These are phyloP conservation scores for Clathrus columnatus DNA, from an alignment of 768 basidiomycete genomes.

Conservation along the genomic window DNA sequence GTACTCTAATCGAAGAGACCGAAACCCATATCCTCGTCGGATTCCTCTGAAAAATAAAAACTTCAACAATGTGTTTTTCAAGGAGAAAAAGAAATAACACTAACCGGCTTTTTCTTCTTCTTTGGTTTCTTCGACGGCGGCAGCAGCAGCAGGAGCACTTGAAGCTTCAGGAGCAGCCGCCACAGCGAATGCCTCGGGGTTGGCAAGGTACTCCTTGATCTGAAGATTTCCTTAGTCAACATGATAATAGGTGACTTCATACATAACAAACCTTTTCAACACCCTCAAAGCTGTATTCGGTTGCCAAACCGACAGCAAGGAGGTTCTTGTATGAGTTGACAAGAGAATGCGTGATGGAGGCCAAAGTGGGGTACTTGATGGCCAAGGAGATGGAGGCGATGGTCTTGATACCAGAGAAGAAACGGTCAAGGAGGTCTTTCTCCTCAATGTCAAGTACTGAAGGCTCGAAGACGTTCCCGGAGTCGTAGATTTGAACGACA, in stretches of 20 bases:
- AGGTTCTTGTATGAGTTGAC: constrained; percentile 99
- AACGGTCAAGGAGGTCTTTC: constrained; percentile 81
- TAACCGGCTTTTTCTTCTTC: constrained; percentile 56
- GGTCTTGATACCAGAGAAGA: constrained; percentile 89
- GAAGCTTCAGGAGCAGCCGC: constrained; percentile 58
- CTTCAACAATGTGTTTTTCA: background rate
- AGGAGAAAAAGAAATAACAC: constrained; percentile 9
- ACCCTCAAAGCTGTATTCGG: constrained; percentile 92
- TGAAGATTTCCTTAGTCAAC: constrained; percentile 27
- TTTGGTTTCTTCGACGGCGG: constrained; percentile 48
- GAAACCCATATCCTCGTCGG: constrained; percentile 91
- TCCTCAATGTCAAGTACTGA: constrained; percentile 90
- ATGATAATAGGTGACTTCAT: constrained; percentile 18
- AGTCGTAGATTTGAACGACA: constrained; percentile 93
- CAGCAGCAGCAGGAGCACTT: constrained; percentile 40
- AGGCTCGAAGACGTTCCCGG: constrained; percentile 86
- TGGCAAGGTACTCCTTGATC: constrained; percentile 95
- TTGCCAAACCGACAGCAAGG: constrained; percentile 76
- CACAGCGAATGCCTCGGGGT: constrained; percentile 94
- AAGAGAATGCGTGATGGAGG: constrained; percentile 87
- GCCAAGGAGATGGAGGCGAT: constrained; percentile 95
- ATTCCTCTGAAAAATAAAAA: constrained; percentile 41
- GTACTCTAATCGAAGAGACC: constrained; percentile 76
- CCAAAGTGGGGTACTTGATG: constrained; percentile 91
- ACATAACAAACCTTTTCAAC: constrained; percentile 69